Base-by-base conservation (phyloP, 176 grass and related monocot species). In the Pontederia paniculata region DNA sequence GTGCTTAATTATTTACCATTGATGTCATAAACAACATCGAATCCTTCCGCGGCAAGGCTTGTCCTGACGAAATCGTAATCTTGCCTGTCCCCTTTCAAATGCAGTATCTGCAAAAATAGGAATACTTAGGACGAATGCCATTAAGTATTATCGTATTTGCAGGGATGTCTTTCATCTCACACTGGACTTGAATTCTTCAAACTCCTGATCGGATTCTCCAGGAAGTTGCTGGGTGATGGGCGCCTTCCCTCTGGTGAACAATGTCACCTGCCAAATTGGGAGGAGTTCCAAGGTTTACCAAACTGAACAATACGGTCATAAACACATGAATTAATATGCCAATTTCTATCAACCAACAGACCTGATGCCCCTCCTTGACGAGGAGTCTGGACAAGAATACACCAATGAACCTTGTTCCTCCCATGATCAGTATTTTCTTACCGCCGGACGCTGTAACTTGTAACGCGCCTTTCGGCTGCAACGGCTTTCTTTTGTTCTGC, bases 391-490 rank as follows among this genome's bases (percentile, higher is more conserved):
- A 88, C 48, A 91, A 50, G 70, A 98, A 91, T 52, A 98, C 48
- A 44, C 86, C 93, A 20, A 91, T 91, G 78, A 98, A 98, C 77
- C 93, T 81, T 42, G 93, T 91, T 42, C 93, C 93, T 1, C 86
- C 93, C 86, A 98, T 98, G 48, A 98, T 67, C 11, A 98, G 80
- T 62, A 91, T 98, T 65, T 98, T 98, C 80, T 91, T 91, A 55
- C 77, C 70, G 72, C 77, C 65, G 0, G 74, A 74, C 58, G 86
- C 86, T 23, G 41, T 58, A n/a, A 91, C 86, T 58, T 80, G 76
- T 44, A 95, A 43, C 12, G 25, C 25, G 5, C 25, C 25, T 5
- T 31, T 31, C 3, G 25, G 25, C 25, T 31, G 25, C 25, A 31
- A 31, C 5, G 25, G 57, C 52, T 66, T 73, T 47, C 86, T 91